A percentile compares a stretch with the other conserved stretches of the same genome.
Evolutionary conservation across 1,139 yeast genomes (phyloP).

Genomic region (Protomyces gravidus): DNA sequence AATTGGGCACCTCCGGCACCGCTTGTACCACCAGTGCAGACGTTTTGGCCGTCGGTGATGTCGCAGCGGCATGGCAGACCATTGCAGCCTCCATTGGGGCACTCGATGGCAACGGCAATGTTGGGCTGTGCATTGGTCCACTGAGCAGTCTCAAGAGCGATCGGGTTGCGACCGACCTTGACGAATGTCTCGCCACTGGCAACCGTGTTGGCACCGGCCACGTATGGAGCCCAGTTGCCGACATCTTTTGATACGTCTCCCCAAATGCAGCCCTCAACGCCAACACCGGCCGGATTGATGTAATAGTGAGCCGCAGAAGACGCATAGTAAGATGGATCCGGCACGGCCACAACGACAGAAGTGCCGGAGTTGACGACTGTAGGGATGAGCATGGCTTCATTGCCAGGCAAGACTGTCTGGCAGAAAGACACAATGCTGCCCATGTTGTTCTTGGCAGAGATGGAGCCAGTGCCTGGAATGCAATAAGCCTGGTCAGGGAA

Average conservation of each 20-base stretch:
- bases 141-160: slow-evolving; percentile 57
- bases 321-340: slow-evolving; percentile 64
- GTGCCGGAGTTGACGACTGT: slow-evolving; percentile 55
- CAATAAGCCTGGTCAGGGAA: slow-evolving; percentile 60
- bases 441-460: slow-evolving; percentile 44
- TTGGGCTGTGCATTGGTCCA: slow-evolving; percentile 57
- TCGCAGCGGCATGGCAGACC: slow-evolving; percentile 78
- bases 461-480: slow-evolving; percentile 64
- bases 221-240: slow-evolving; percentile 93
- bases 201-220: slow-evolving; percentile 79
- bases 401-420: slow-evolving; percentile 89
- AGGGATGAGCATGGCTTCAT: slow-evolving; percentile 90
- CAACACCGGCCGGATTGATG: slow-evolving; percentile 79
- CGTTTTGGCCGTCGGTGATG: slow-evolving; percentile 61
- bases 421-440: slow-evolving; percentile 62
- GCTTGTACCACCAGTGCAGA: slow-evolving; percentile 43
- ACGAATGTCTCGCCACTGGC: slow-evolving; percentile 62
- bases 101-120: slow-evolving; percentile 66
- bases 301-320: slow-evolving; percentile 83
- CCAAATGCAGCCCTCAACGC: slow-evolving; percentile 79
- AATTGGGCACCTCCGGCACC: slow-evolving; percentile 67
- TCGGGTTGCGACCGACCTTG: slow-evolving; percentile 88
- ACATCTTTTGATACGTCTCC: slow-evolving; percentile 61
- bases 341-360: slow-evolving; percentile 64
- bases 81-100: slow-evolving; percentile 64